Evolutionary conservation across 1,284 basidiomycete species (phyloP), one percentile per base, ranked within the genome.

Genomic region (Naganishia sp.): DNA sequence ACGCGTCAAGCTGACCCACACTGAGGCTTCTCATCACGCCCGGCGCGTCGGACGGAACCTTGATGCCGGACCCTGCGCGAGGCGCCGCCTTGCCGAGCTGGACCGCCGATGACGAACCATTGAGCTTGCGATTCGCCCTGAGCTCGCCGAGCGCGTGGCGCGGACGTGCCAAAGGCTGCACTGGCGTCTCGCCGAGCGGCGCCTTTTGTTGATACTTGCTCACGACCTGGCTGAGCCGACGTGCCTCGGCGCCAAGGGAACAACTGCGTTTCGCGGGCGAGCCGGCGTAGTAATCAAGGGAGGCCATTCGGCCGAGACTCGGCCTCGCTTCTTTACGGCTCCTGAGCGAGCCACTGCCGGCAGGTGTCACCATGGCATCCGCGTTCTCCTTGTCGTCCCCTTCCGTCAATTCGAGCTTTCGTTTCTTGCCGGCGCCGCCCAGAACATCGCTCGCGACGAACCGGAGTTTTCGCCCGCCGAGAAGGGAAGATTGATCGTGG

Each of bases 211-310:
- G 60, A 23, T 63, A 59, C 46, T 67, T 55, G 21, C 60, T 54
- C 2, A 63, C 61, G 54, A 67, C 54, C 6, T 56, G 49, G 18
- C 66, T 64, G 55, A 67, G 49, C 21, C 66, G 28, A 11, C 66
- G 49, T 13, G 61, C 60, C 36, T 67, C 66, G 31, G 53, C 66
- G 10, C 66, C 66, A n/a, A 67, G 54, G n/a, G 60, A 50, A 46
- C 50, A 63, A 36, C 60, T 69, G n/a, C 68, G 64, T 44, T 65
- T 66, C 23, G 68, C 65, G 7, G 68, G 68, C 21, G 68, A 66
- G 16, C 68, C 68, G 21, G 68, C 68, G 25, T 63, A 69, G 52
- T 66, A 69, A 33, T 69, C 68, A 16, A 69, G 50, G 5, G 64
- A 66, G 13, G 68, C 68, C 16, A 69, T 50, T 21, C 64, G 53